These are phyloP conservation scores for Aspergillus terreus DNA, from an alignment of 2,329 filamentous ascomycete species.

Conservation along the genomic window DNA sequence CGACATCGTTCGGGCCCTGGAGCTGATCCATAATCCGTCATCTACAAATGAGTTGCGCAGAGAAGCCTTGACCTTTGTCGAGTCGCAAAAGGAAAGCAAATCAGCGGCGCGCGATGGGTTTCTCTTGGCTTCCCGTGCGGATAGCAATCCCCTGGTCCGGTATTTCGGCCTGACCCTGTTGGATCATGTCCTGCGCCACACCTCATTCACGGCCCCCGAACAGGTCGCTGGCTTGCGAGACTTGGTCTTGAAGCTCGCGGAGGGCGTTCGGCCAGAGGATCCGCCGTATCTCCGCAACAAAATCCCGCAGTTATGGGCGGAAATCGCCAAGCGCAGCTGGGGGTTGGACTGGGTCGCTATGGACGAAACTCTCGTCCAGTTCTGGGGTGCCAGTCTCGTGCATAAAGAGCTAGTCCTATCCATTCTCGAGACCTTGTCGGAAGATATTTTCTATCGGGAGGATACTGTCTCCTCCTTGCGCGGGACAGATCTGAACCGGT, in stretches of 20 bases:
- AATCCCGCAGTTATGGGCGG: slow-evolving; percentile 89
- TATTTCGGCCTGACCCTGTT: slow-evolving; percentile 92
- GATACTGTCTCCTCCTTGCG: slow-evolving; percentile 80
- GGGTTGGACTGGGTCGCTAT: slow-evolving; percentile 91
- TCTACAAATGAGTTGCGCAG: slow-evolving; percentile 78
- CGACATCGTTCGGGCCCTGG: slow-evolving; percentile 74
- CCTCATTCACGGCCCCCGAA: slow-evolving; percentile 66
- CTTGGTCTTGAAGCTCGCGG: slow-evolving; percentile 77
- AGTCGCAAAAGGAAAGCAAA: slow-evolving; percentile 73
- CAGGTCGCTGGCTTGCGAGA: slow-evolving; percentile 66
- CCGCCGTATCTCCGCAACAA: slow-evolving; percentile 87
- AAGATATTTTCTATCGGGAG: slow-evolving; percentile 89
- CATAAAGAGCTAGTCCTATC: slow-evolving; percentile 86
- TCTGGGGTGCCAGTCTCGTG: slow-evolving; percentile 65
- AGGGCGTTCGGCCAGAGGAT: slow-evolving; percentile 66
- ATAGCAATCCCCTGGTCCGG: slow-evolving; percentile 75
- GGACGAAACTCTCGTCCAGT: slow-evolving; percentile 74
- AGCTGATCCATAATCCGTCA: slow-evolving; percentile 78
- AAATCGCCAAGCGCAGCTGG: slow-evolving; percentile 91
- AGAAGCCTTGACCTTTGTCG: slow-evolving; percentile 80
- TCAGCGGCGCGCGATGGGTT: slow-evolving; percentile 85
- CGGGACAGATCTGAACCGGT: slow-evolving; percentile 78
- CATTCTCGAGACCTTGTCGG: slow-evolving; percentile 85
- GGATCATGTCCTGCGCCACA: slow-evolving; percentile 83
- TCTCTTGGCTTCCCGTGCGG: slow-evolving; percentile 69